A percentile compares a stretch with the other conserved stretches of the same genome.
Conservation (phyloP, 2,329 filamentous ascomycete species). For the Fusarium liriodendri region DNA sequence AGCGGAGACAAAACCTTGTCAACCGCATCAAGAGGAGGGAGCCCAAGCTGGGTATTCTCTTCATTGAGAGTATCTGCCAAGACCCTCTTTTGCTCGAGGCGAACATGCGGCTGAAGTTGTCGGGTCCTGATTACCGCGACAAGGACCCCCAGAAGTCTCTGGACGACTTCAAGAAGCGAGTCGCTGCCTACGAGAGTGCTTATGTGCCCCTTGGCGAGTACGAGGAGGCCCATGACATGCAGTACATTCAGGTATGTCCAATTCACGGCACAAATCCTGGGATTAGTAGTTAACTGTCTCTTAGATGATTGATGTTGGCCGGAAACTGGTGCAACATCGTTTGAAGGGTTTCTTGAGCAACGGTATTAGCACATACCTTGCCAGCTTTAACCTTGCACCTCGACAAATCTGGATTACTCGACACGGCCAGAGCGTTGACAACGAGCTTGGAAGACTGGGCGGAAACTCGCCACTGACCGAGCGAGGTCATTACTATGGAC, state of each 20-base stretch:
- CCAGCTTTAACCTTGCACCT: constrained; percentile 96
- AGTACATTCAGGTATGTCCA: constrained; percentile 80
- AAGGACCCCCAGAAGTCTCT: constrained; percentile 89
- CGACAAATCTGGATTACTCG: constrained; percentile 98
- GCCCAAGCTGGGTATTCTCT: constrained; percentile 89
- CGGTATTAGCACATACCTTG: constrained; percentile 92
- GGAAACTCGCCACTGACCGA: constrained; percentile 88
- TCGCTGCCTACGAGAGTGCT: constrained; percentile 92
- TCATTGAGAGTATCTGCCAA: constrained; percentile 93
- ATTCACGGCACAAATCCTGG: not conserved
- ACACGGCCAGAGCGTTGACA: constrained; percentile 92
- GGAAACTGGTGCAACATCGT: constrained; percentile 91
- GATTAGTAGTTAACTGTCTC: constrained; percentile 39
- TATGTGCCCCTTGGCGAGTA: constrained; percentile 92
- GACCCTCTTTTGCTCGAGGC: constrained; percentile 88
- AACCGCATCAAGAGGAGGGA: constrained; percentile 85
- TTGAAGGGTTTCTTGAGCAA: constrained; percentile 92
- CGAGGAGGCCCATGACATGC: constrained; percentile 90
- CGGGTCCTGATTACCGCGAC: constrained; percentile 93
- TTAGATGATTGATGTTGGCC: constrained; percentile 94
- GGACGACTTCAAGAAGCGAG: constrained; percentile 91
- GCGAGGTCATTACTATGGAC: constrained; percentile 82
- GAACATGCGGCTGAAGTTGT: constrained; percentile 97
- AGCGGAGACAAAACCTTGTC: constrained; percentile 85
- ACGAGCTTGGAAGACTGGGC: constrained; percentile 87